These are phyloP conservation scores for Teratosphaeria destructans DNA, from an alignment of 2,329 filamentous ascomycete genomes.

Conservation along the genomic window DNA sequence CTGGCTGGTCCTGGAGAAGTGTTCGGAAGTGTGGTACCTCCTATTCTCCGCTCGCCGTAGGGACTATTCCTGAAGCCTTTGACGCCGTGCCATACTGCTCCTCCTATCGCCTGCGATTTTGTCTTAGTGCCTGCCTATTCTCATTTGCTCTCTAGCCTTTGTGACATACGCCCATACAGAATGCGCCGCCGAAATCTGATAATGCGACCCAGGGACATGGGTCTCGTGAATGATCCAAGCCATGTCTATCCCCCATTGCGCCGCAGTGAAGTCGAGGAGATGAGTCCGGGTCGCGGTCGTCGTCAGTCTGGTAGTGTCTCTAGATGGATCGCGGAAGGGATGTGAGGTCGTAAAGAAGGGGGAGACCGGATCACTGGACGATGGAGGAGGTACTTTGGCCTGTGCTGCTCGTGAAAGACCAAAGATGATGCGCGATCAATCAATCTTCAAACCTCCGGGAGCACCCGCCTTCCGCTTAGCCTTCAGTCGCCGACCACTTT, in stretches of 20 bases:
- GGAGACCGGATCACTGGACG: neutral
- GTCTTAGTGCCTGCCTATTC: neutral
- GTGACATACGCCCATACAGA: constrained; percentile 77
- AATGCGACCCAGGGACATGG: constrained; percentile 94
- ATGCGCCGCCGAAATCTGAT: constrained; percentile 95
- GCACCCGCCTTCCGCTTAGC: neutral
- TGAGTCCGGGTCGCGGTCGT: neutral
- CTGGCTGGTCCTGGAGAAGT: neutral
- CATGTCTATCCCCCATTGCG: constrained; percentile 21
- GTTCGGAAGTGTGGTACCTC: constrained; percentile 36
- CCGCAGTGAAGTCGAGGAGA: constrained; percentile 2
- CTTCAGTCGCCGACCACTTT: neutral
- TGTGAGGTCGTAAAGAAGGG: neutral
- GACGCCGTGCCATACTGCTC: constrained; percentile 86
- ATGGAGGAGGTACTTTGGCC: neutral
- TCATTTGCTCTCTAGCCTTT: neutral
- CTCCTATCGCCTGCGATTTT: constrained; percentile 23
- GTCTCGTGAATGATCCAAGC: constrained; percentile 87
- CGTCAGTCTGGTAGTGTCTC: neutral
- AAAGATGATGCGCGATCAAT: neutral
- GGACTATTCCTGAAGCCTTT: constrained; percentile 52
- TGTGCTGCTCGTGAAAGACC: neutral
- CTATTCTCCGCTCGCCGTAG: constrained; percentile 89
- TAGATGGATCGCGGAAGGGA: neutral
- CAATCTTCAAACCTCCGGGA: neutral